Percentiles rank a stretch among this genome's conserved stretches.
These are phyloP conservation scores for Irpex rosettiformis DNA, from an alignment of 1,284 basidiomycete genomes.

Conservation along the genomic window DNA sequence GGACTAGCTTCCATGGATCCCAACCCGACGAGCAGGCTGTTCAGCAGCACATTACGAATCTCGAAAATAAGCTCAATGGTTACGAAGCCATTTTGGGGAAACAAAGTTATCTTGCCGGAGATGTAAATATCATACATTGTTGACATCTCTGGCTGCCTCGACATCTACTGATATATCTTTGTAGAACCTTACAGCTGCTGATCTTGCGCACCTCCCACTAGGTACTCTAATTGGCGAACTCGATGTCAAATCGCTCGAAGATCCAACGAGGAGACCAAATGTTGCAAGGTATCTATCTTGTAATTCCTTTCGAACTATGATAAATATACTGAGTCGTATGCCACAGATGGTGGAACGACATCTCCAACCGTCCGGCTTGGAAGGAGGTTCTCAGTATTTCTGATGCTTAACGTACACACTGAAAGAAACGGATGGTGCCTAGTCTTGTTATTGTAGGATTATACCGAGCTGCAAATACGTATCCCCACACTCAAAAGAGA, in stretches of 20 bases:
- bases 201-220: constrained; percentile 51
- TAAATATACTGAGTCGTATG: neutral
- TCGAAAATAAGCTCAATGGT: constrained; percentile 37
- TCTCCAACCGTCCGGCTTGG: constrained; percentile 33
- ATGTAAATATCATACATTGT: constrained; percentile 29
- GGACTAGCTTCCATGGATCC: neutral
- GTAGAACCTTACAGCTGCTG: constrained; percentile 45
- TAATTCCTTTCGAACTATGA: neutral
- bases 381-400: constrained; percentile 18
- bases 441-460: too few species aligned
- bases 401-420: too few species aligned
- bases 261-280: constrained; percentile 24
- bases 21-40: constrained; percentile 10
- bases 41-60: constrained; percentile 13
- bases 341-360: constrained; percentile 37
- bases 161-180: neutral
- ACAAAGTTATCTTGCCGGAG: constrained; percentile 44
- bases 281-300: constrained; percentile 17
- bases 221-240: constrained; percentile 28
- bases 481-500: too few species aligned
- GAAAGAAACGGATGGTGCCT: neutral
- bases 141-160: neutral
- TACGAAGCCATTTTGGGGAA: constrained; percentile 45
- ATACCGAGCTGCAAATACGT: too few species aligned
- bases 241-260: constrained; percentile 19